Evolutionary conservation across 352 stramenopile genomes (phyloP).

Genomic region (Phytophthora citricola): DNA sequence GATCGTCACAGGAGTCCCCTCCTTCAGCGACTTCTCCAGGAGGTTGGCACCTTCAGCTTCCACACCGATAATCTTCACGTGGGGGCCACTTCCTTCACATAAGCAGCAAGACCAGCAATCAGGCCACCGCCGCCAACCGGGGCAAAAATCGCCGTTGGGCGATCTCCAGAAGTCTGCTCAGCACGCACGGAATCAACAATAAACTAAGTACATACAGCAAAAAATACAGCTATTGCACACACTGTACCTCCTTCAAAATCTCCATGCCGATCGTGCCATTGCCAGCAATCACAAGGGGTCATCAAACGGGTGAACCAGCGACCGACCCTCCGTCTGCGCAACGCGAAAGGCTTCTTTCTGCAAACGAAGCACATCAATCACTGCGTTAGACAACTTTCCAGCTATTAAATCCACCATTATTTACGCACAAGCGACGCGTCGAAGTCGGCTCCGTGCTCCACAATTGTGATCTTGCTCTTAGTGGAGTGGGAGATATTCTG

Average conservation of each 20-base stretch:
- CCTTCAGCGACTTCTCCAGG: constrained; percentile 91
- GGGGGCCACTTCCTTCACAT: constrained; percentile 81
- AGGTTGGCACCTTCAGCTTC: constrained; percentile 95
- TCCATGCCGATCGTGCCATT: constrained; percentile 98
- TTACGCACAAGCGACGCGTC: constrained; percentile 89
- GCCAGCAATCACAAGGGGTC: constrained; percentile 97
- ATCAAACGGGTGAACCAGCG: constrained; percentile 98
- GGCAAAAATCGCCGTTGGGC: constrained; percentile 97
- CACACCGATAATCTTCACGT: constrained; percentile 96
- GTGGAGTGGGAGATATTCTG: constrained; percentile 84
- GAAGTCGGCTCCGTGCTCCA: constrained; percentile 97
- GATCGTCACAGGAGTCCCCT: constrained; percentile 90
- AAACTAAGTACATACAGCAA: background rate
- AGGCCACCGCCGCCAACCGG: constrained; percentile 97
- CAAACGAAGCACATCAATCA: constrained; percentile 1
- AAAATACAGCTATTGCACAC: no score
- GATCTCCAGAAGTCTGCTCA: constrained; percentile 77
- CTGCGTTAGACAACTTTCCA: constrained; percentile 1
- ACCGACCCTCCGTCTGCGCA: constrained; percentile 90
- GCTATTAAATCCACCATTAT: background rate
- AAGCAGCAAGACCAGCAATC: constrained; percentile 95
- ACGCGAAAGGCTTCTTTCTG: constrained; percentile 93
- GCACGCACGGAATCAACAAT: constrained; percentile 9
- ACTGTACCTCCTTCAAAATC: constrained; percentile 79
- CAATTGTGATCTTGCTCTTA: constrained; percentile 90